These are phyloP conservation scores for Neocucurbitaria cava DNA, from an alignment of 2,329 filamentous ascomycete genomes.

Conservation along the genomic window DNA sequence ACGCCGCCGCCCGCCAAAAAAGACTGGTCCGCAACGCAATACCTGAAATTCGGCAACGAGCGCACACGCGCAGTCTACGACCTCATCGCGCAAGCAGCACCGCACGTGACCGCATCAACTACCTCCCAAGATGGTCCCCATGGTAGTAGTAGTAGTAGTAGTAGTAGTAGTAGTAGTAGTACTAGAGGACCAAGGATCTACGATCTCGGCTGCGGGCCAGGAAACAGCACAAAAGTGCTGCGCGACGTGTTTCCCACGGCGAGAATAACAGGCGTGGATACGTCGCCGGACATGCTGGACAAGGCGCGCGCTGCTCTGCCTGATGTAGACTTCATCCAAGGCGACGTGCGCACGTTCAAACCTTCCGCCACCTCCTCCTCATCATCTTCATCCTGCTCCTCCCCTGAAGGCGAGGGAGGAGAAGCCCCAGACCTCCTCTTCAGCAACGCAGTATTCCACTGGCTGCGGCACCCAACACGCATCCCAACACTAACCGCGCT, in stretches of 20 bases:
- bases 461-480: constrained; percentile 56
- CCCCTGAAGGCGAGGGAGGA: no score
- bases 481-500: constrained; percentile 56
- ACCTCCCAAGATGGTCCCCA: no score
- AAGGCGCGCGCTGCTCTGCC: constrained; percentile 54
- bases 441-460: constrained; percentile 67
- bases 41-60: constrained; percentile 62
- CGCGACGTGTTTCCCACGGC: constrained; percentile 57
- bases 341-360: constrained; percentile 55
- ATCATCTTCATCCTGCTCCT: no score
- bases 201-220: constrained; percentile 68
- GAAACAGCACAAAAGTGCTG: constrained; percentile 63
- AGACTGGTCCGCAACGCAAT: constrained; percentile 65
- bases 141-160: no score
- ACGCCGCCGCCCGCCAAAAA: constrained; percentile 13
- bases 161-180: no score
- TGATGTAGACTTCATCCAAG: constrained; percentile 54
- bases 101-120: constrained; percentile 22
- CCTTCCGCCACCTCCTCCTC: constrained; percentile 29
- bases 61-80: constrained; percentile 63
- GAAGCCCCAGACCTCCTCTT: constrained; percentile 52
- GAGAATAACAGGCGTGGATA: constrained; percentile 60
- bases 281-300: constrained; percentile 62
- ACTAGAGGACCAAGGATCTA: constrained; percentile 53
- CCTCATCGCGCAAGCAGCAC: constrained; percentile 57